A percentile compares a stretch with the other conserved stretches of the same genome.
Evolutionary conservation across 2,329 filamentous ascomycete species (phyloP).

Genomic region (Monilinia laxa): DNA sequence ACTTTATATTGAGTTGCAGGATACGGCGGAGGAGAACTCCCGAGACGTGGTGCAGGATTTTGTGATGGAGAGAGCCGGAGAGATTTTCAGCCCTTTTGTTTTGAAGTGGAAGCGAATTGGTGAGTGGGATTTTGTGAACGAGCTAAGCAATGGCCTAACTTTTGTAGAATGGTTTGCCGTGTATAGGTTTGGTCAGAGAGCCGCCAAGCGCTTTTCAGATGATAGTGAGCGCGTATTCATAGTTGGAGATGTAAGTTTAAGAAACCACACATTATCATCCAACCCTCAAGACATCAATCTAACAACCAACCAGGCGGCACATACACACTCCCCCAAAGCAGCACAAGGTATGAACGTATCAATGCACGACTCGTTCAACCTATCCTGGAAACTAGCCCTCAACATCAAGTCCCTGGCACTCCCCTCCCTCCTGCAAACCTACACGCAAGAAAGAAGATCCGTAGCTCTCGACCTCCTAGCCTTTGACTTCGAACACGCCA

Average conservation of each 20-base stretch:
- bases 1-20: constrained; percentile 62
- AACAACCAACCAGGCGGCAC: constrained; percentile 45
- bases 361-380: constrained; percentile 61
- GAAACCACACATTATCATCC: constrained; percentile 27
- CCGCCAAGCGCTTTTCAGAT: constrained; percentile 56
- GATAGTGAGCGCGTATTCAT: constrained; percentile 57
- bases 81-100: constrained; percentile 58
- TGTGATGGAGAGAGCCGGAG: constrained; percentile 65
- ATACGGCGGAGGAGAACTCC: constrained; percentile 46
- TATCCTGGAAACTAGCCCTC: constrained; percentile 57
- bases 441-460: constrained; percentile 59
- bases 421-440: constrained; percentile 56
- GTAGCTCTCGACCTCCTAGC: constrained; percentile 66
- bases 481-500: constrained; percentile 59
- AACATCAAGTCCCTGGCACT: constrained; percentile 56
- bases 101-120: constrained; percentile 70
- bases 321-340: constrained; percentile 62
- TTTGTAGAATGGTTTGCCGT: constrained; percentile 66
- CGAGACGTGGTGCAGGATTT: constrained; percentile 57
- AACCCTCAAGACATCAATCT: constrained; percentile 28
- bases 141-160: constrained; percentile 46
- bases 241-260: constrained; percentile 45
- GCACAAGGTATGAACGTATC: constrained; percentile 60
- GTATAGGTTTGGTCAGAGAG: constrained; percentile 58
- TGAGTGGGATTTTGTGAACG: constrained; percentile 50